These are phyloP conservation scores for Amanita rimosa DNA, from an alignment of 768 basidiomycete species.

Conservation along the genomic window DNA sequence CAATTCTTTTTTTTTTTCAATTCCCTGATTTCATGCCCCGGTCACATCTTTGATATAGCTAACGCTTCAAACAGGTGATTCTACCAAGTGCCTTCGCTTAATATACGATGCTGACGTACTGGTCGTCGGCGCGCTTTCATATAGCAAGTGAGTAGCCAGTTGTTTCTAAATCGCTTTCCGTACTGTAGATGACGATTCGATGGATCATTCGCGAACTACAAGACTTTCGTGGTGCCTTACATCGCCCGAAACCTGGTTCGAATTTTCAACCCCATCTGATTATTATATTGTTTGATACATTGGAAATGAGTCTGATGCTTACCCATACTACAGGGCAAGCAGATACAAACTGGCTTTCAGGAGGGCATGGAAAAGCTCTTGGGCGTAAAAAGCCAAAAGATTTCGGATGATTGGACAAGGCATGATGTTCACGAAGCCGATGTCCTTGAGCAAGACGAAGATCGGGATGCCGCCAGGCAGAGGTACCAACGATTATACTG, in stretches of 20 bases:
- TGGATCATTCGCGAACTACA: slow-evolving; percentile 61
- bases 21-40: slow-evolving; percentile 13
- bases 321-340: slow-evolving; percentile 33
- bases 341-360: slow-evolving; percentile 70
- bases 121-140: slow-evolving; percentile 2
- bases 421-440: slow-evolving; percentile 53
- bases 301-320: neutral
- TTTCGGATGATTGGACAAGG: slow-evolving; percentile 13
- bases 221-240: slow-evolving; percentile 53
- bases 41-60: slow-evolving; percentile 9
- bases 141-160: slow-evolving; percentile 27
- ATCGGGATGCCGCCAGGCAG: slow-evolving; percentile 42
- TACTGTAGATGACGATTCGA: slow-evolving; percentile 36
- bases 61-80: slow-evolving; percentile 12
- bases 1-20: slow-evolving; percentile 20
- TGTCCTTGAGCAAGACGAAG: slow-evolving; percentile 42
- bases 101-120: slow-evolving; percentile 9
- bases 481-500: slow-evolving; percentile 68
- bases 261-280: slow-evolving; percentile 71
- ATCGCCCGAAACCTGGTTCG: slow-evolving; percentile 48
- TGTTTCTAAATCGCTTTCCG: neutral
- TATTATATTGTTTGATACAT: neutral
- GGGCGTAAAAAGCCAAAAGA: slow-evolving; percentile 30
- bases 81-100: neutral
- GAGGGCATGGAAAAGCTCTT: slow-evolving; percentile 74